These are phyloP conservation scores for Salix brachista DNA, from an alignment of 345 rosid genomes.

Conservation along the genomic window DNA sequence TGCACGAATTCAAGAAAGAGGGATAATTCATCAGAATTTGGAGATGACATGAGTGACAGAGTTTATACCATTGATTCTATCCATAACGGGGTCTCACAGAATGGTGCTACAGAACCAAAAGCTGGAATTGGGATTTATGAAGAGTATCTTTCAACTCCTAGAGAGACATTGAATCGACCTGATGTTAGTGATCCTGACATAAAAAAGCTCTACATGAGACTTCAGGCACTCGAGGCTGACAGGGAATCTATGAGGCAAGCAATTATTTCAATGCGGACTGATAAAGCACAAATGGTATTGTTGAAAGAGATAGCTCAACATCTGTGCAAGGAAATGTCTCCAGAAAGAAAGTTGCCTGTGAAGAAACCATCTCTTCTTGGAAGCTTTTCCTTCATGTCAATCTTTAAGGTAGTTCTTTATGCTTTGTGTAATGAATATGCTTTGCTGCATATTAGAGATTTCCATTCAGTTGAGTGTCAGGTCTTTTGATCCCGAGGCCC, in stretches of 20 bases:
- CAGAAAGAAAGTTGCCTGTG: slow-evolving; percentile 47
- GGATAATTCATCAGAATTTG: slow-evolving; percentile 54
- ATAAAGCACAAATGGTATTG: slow-evolving; percentile 74
- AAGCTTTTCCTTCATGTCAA: slow-evolving; percentile 46
- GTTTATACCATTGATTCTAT: slow-evolving; percentile 86
- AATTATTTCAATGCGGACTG: slow-evolving; percentile 84
- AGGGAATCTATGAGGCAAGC: slow-evolving; percentile 97
- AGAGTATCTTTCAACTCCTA: slow-evolving; percentile 50
- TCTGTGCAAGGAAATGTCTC: slow-evolving; percentile 65
- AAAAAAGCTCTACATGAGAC: slow-evolving; percentile 75
- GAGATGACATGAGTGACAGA: slow-evolving; percentile 73
- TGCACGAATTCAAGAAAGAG: slow-evolving; percentile 30
- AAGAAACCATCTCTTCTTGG: slow-evolving; percentile 44
- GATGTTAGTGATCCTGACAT: slow-evolving; percentile 72
- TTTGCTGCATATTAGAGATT: background rate
- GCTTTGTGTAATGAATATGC: background rate
- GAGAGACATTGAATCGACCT: slow-evolving; percentile 35
- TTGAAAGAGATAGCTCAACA: slow-evolving; percentile 97
- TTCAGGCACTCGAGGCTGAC: slow-evolving; percentile 94
- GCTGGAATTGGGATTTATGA: slow-evolving; percentile 36
- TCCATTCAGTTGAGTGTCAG: background rate
- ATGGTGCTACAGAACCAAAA: slow-evolving; percentile 39
- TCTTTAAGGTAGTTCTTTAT: slow-evolving; percentile 64
- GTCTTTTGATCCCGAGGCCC: too few species aligned
- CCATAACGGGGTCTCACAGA: slow-evolving; percentile 39